Base-by-base conservation (phyloP, 225 moss, liverwort and hornwort genomes). In the Sphagnum contortum region DNA sequence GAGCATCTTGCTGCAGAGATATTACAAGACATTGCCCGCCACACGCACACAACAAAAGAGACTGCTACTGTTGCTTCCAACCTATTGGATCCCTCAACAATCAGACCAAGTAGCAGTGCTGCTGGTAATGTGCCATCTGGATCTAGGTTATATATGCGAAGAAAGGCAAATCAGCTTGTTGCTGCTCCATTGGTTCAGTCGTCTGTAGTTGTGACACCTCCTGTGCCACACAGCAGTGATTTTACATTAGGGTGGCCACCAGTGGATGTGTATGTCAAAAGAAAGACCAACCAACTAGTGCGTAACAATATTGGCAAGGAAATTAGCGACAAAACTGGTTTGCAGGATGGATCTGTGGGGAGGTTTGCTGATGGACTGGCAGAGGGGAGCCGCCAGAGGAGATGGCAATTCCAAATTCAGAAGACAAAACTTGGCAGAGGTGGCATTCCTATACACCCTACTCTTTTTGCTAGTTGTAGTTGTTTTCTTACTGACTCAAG, bases 281-380 rank as follows among this genome's bases (percentile, higher is more conserved):
- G 81, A 64, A 90, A 83, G 74, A 86, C 70, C 61, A 87, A 90
- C 64, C 90, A 90, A 71, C 77, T 90, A 12, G 79, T 87, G 48
- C 84, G 90, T 9, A 87, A 76, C 56, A 73, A 56, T 74, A 77
- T 67, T 49, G 51, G 59, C 59, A 73, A 70, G 64, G 75, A 67
- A 65, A 65, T 14, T 66, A 74, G 57, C n/a, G 55, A 57, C 44
- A 64, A 63, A n/a, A 69, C 47, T 63, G 47, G 74, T 66, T 63
- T 52, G 61, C 77, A 71, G 72, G 71, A 64, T 69, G 61, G 63
- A 8, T 49, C 59, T 65, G 62, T 60, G 47, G 64, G 58, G 60
- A 60, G 52, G 64, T 55, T 60, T 51, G 61, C 71, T 56, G 47
- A 64, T 60, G 61, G 55, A 48, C 51, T 79, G 66, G 66, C 66